Evolutionary conservation across 192 early-diverging fungal species (phyloP), one percentile per base, ranked within the genome.

Genomic region (Coemansia sp.): DNA sequence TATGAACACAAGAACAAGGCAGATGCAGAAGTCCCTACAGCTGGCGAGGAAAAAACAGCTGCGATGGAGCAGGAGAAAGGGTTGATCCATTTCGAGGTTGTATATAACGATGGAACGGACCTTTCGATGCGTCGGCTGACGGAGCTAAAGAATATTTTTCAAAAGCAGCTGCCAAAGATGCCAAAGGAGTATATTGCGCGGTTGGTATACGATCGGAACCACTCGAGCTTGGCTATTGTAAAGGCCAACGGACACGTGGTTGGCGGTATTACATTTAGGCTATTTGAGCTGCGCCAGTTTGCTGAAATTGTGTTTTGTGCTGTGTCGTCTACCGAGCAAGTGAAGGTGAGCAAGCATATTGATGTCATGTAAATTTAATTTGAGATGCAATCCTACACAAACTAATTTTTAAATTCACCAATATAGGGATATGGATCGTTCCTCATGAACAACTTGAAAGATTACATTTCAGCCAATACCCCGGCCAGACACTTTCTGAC

Each of bases 281-380:
- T 94, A 12, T 99, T 99, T 79, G 82, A 85, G 56, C 76, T 85
- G 3, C 84, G 92, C 12, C 85, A 92, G 57, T 98, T 99, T 86
- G 94, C 95, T 9, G 97, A 99, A 69, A 99, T 99, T 83, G 97
- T 98, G 11, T 99, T 99, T 82, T 97, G 93, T 60, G 97, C 97
- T 2, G 92, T 99, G 23, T 82, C 88, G 5, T 89, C 91, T 0
- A 85, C 88, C 10, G 93, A 94, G 58, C 96, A 98, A 84, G 96
- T 96, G 56, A 92, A 93, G 73, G 90, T 90, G 77, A 24, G 79
- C 37, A 15, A 47, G 9, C 12, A 3, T 9, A 45, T 45, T n/a
- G 14, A 45, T 45, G 41, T n/a, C 11, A 45, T n/a, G 41, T 8
- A 9, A 15, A 19, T 51, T 51, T 51, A 22, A 23, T 51, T 51